Base-by-base conservation (phyloP, 164 flowering plant species). In the Dillenia turbinata region DNA sequence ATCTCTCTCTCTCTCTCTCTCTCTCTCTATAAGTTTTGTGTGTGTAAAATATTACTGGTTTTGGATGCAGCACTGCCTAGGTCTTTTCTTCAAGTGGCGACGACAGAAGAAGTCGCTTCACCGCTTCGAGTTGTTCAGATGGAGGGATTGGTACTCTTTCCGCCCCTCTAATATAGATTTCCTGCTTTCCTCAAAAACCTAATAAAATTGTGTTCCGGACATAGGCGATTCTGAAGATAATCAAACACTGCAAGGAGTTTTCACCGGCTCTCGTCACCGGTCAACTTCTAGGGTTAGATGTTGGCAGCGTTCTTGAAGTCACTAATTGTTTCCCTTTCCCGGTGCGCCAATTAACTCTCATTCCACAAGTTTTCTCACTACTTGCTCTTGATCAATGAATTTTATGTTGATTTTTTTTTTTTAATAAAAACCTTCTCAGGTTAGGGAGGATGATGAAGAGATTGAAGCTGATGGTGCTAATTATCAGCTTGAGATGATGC, bases 401-500 rank as follows among this genome's bases (percentile, higher is more conserved):
- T 24, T 47, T 40, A 59, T 60, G 13, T 12, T 7, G 48, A 48
- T 33, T 44, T 59, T 56, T 9, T 33, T 44, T 59, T 56, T 9
- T 56, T 43, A 53, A n/a, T 52, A 2, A 47, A 47, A 49, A 14
- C 46, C 12, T 55, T 1, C 22, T 10, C 69, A 94, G 99, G 74
- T 75, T 16, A 79, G 91, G 13, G 99, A 91, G 60, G 99, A 94
- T 57, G 97, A 91, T 71, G 97, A 90, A 63, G 99, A 94, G 73
- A 81, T 89, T 80, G 99, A 94, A 77, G 95, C 97, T 16, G 99
- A 94, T 61, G 99, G 99, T 65, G 97, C 99, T 63, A 94, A 91
- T 76, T 94, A 94, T 73, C 99, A 94, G 75, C 97, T 94, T 67
- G 99, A 94, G 48, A 91, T 94, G 99, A 94, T 94, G 99, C 86